Base-by-base conservation (phyloP, 805 yeast species). In the Pichia nakasei region DNA sequence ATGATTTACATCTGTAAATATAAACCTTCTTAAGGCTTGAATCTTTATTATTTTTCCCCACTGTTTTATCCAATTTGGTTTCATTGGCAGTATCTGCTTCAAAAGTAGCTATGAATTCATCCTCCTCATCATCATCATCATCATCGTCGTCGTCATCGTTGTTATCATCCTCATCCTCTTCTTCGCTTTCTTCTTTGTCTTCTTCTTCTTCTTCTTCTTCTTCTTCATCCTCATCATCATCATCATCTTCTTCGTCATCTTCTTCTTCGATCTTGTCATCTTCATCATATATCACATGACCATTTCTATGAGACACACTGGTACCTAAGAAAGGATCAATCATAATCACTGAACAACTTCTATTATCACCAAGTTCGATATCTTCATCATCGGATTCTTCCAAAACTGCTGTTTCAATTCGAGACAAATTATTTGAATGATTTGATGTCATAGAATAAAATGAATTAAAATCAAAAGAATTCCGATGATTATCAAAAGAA, bases 1-100 rank as follows among this genome's bases (percentile, higher is more conserved):
- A 63, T 17, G 54, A 44, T 36, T 54, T 52, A 43, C 67, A 63
- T 22, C 65, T 47, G 34, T 59, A 51, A n/a, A 60, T 48, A 18
- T 22, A 20, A 13, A 5, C 12, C 18, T 22, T 27, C 2, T 40
- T 35, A 13, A 19, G 47, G n/a, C 24, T 22, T 20, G 24, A 9
- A 22, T 9, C 3, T 17, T 21, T 26, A 11, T 6, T 22, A 12
- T 37, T 6, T 24, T 31, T 22, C 22, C 15, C 12, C 13, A 12
- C 12, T 17, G 3, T 17, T 12, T 22, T 22, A 24, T 24, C 12
- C 11, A 24, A 24, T 4, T 17, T 20, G 17, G 9, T 32, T 32
- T n/a, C 13, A 6, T n/a, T 2, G 9, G 11, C 9, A 17, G 37
- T 19, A 22, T 15, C 15, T 7, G 7, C 6, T n/a, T 19, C 45